Evolutionary conservation across 2,329 filamentous ascomycete species (phyloP).

Genomic region (Alternaria ethzedia): DNA sequence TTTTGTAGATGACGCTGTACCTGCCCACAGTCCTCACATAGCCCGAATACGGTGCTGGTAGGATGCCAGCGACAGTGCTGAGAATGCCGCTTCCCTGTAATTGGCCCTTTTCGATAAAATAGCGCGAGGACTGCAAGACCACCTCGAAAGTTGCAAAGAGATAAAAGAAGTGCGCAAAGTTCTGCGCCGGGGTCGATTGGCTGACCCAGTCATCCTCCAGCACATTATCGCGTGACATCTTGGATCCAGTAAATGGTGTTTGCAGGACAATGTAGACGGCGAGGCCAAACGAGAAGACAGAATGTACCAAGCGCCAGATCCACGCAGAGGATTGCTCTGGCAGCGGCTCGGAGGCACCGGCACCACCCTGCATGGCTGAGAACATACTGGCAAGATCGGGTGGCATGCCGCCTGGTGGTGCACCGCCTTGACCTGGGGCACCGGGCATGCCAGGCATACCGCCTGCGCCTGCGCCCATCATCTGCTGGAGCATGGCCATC

Average conservation of each 20-base stretch:
- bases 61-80: conserved; percentile 67
- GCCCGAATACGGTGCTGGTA: conserved; percentile 69
- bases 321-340: conserved; percentile 55
- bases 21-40: conserved; percentile 67
- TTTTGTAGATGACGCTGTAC: conserved; percentile 74
- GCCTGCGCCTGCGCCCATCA: conserved; percentile 61
- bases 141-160: conserved; percentile 81
- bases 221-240: conserved; percentile 58
- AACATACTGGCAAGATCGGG: conserved; percentile 54
- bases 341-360: conserved; percentile 43
- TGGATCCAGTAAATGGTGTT: conserved; percentile 72
- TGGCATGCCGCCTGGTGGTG: conserved; percentile 43
- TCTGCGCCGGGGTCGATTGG: conserved; percentile 46
- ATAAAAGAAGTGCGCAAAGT: conserved; percentile 70
- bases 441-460: conserved; percentile 42
- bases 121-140: conserved; percentile 72
- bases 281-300: conserved; percentile 71
- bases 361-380: conserved; percentile 53
- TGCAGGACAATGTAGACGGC: conserved; percentile 73
- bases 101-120: conserved; percentile 70
- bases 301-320: conserved; percentile 77
- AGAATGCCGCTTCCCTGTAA: conserved; percentile 67
- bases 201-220: conserved; percentile 40
- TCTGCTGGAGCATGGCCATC: conserved; percentile 77
- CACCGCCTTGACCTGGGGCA: conserved; percentile 32